Conservation (phyloP, 2,329 filamentous ascomycete genomes). For the Beauveria bassiana region DNA sequence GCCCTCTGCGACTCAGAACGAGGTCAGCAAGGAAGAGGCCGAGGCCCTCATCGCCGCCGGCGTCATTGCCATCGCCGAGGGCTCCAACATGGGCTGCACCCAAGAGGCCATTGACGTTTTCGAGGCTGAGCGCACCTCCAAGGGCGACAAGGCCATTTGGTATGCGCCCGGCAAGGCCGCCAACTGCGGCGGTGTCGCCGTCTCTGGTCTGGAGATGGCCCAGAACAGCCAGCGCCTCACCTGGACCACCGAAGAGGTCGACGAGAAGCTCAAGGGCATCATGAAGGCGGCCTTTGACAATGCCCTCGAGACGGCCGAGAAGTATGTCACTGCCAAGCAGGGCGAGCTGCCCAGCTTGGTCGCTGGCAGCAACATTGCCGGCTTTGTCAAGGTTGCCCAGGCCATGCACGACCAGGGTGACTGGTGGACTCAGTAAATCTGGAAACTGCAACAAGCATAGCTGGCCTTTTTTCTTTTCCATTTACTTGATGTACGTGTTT, state of each 20-base stretch:
- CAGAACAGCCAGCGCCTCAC: conserved; percentile 85
- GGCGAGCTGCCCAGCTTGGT: conserved; percentile 85
- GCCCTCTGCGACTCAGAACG: conserved; percentile 94
- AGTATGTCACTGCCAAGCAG: conserved; percentile 72
- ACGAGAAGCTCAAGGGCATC: conserved; percentile 82
- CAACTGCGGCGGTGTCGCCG: conserved; percentile 95
- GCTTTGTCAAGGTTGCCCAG: conserved; percentile 89
- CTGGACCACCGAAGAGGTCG: conserved; percentile 88
- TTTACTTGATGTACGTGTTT: not conserved
- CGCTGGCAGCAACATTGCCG: conserved; percentile 92
- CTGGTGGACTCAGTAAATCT: conserved; percentile 55
- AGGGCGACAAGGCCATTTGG: conserved; percentile 70
- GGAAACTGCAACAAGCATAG: no score
- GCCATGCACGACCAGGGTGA: conserved; percentile 97
- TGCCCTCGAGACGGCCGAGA: conserved; percentile 80
- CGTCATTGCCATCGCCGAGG: conserved; percentile 83
- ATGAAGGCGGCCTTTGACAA: conserved; percentile 93
- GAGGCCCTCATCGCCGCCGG: conserved; percentile 70
- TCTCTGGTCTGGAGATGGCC: conserved; percentile 97
- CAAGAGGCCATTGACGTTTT: conserved; percentile 92
- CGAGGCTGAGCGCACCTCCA: conserved; percentile 66
- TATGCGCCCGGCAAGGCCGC: conserved; percentile 96
- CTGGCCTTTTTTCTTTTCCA: not conserved
- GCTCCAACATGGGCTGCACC: conserved; percentile 98
- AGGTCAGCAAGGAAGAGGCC: conserved; percentile 88